Base-by-base conservation (phyloP, 2,329 filamentous ascomycete genomes). In the Leptosphaerulina australis region DNA sequence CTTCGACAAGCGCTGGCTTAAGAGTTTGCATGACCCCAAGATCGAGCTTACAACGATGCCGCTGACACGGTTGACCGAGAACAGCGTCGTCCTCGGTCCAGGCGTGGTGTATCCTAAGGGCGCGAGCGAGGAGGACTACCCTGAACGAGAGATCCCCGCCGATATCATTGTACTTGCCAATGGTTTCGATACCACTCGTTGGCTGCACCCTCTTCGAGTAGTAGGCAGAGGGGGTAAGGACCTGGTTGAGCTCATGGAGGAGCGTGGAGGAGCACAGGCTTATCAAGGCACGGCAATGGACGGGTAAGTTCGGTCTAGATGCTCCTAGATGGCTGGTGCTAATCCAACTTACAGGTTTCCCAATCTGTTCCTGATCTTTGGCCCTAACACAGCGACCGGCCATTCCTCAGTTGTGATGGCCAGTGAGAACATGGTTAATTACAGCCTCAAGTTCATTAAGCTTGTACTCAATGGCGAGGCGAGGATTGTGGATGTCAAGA, bases 401-500 rank as follows among this genome's bases (percentile, higher is more conserved):
- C 84, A 88, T 65, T 81, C 77, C 0, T 83, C 79, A 10, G 81
- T 84, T 8, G 78, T 86, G 35, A 76, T 86, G 60, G 81, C 83
- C 0, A 75, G 76, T 3, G 85, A 88, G 58, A 87, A 86, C 63
- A 79, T 79, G 62, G 74, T 86, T 56, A 82, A 84, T 52, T 85
- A 82, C 63, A 77, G 80, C 0, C 63, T 88, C 8, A 81, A 82
- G 0, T 77, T 87, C 55, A 79, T 87, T 56, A 78, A 77, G 59
- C 79, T 81, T 2, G 73, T 85, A 14, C 92, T 54, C 90, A 97
- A 77, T 95, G 92, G 93, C 88, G 88, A 62, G 90, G 94, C 52
- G 92, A 94, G 68, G 87, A 94, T 69, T 94, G 92, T 80, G 88
- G 97, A 76, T 88, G 90, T 63, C 77, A 83, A 63, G 86, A 91